Conservation (phyloP, 306 rosid genomes). For the Macrotyloma uniflorum region DNA sequence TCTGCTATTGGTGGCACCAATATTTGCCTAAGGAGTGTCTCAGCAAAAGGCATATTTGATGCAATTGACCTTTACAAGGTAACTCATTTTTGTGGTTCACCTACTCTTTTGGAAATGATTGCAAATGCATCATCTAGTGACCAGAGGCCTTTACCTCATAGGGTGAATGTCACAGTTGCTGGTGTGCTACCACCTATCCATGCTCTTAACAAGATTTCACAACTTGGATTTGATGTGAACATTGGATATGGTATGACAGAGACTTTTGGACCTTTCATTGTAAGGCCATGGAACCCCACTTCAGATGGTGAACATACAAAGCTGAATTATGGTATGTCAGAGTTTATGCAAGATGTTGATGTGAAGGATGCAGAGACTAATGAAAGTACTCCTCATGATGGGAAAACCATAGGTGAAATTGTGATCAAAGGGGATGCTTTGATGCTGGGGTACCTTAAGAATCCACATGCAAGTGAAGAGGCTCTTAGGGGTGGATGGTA, state of each 20-base stretch:
- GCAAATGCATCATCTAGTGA: slow-evolving; percentile 40
- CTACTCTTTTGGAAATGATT: slow-evolving; percentile 60
- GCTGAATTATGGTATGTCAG: slow-evolving; percentile 34
- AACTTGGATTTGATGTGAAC: slow-evolving; percentile 68
- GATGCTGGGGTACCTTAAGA: slow-evolving; percentile 69
- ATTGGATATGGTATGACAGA: slow-evolving; percentile 97
- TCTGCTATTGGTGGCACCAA: slow-evolving; percentile 84
- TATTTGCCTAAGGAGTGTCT: slow-evolving; percentile 54
- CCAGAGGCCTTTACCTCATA: slow-evolving; percentile 36
- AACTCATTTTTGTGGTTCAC: slow-evolving; percentile 76
- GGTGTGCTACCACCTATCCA: slow-evolving; percentile 65
- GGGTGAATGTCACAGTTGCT: slow-evolving; percentile 68
- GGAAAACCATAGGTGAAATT: slow-evolving; percentile 77
- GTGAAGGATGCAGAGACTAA: slow-evolving; percentile 68
- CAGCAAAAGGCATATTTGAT: slow-evolving; percentile 56
- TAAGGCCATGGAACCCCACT: slow-evolving; percentile 54
- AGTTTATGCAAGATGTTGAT: slow-evolving; percentile 57
- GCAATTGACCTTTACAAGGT: slow-evolving; percentile 60
- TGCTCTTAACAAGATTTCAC: slow-evolving; percentile 46
- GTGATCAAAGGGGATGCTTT: slow-evolving; percentile 69
- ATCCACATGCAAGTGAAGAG: slow-evolving; percentile 48
- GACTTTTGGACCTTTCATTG: slow-evolving; percentile 66
- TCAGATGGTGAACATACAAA: slow-evolving; percentile 35
- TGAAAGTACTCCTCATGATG: slow-evolving; percentile 67
- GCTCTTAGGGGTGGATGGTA: slow-evolving; percentile 79